Evolutionary conservation across 495 filamentous ascomycete species (phyloP).

Genomic region (Penicillium psychrofluorescens): DNA sequence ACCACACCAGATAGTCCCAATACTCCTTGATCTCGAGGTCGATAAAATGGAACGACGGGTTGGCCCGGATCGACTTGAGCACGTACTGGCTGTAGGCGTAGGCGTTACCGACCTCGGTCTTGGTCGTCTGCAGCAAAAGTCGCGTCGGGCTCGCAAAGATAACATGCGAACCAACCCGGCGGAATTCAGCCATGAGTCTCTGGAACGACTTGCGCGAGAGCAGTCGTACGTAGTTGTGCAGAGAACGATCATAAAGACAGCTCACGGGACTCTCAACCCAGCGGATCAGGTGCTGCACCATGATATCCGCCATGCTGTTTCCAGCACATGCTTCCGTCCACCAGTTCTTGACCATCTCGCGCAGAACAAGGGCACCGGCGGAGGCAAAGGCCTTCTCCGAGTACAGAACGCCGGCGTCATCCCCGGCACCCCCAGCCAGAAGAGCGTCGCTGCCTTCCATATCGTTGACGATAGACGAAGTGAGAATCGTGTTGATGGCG

Average conservation of each 20-base stretch:
- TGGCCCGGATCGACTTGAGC: conserved; percentile 88
- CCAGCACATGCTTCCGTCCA: conserved; percentile 91
- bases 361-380: conserved; percentile 78
- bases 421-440: conserved; percentile 48
- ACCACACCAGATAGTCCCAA: conserved; percentile 99
- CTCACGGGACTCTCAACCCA: conserved; percentile 91
- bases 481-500: conserved; percentile 95
- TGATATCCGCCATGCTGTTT: conserved; percentile 89
- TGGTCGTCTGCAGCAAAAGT: conserved; percentile 89
- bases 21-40: conserved; percentile 98
- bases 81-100: conserved; percentile 97
- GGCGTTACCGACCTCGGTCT: conserved; percentile 93
- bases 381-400: conserved; percentile 91
- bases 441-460: conserved; percentile 73
- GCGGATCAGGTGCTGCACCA: conserved; percentile 94
- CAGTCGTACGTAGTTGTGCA: conserved; percentile 97
- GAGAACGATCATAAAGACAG: conserved; percentile 90
- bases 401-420: conserved; percentile 61
- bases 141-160: conserved; percentile 86
- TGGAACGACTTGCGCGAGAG: conserved; percentile 95
- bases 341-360: conserved; percentile 99
- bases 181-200: conserved; percentile 94
- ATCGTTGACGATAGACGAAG: conserved; percentile 95
- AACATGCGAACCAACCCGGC: conserved; percentile 87
- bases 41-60: conserved; percentile 93